phyloP scores from a whole-genome alignment of 371 early-diverging fungal species.

The Lichtheimia ornata region DNA sequence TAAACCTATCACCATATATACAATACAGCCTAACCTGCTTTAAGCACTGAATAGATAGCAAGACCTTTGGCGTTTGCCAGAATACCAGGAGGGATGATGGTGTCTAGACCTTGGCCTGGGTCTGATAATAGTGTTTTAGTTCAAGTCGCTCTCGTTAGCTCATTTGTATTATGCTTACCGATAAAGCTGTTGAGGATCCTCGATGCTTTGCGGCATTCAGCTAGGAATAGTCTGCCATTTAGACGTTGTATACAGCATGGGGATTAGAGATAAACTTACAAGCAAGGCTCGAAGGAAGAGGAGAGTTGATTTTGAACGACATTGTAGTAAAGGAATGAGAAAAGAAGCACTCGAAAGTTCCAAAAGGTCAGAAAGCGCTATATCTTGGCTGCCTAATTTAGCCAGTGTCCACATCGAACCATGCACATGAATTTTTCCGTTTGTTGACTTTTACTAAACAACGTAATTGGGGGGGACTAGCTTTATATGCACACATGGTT shows the following conservation, averaged over 20 bases:
- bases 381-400: not conserved
- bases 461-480: not conserved
- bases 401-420: not conserved
- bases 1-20: no score
- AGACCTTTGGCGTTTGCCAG: constrained; percentile 84
- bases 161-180: constrained; percentile 35
- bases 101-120: constrained; percentile 68
- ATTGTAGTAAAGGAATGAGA: not conserved
- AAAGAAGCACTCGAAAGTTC: constrained; percentile 5
- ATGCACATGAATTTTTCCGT: not conserved
- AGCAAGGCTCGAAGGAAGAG: constrained; percentile 15
- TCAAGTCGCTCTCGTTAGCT: no score
- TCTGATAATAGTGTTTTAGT: constrained; percentile 26
- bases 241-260: not conserved
- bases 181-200: constrained; percentile 77
- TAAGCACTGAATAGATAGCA: constrained; percentile 89
- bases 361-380: constrained; percentile 1
- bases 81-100: constrained; percentile 73
- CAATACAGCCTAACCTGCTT: constrained; percentile 62
- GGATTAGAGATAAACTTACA: constrained; percentile 4
- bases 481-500: not conserved
- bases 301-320: constrained; percentile 14
- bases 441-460: not conserved
- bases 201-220: constrained; percentile 75
- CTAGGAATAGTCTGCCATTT: constrained; percentile 14